Evolutionary conservation across 768 basidiomycete species (phyloP).

Genomic region (Cystobasidiopsis lactophilus): DNA sequence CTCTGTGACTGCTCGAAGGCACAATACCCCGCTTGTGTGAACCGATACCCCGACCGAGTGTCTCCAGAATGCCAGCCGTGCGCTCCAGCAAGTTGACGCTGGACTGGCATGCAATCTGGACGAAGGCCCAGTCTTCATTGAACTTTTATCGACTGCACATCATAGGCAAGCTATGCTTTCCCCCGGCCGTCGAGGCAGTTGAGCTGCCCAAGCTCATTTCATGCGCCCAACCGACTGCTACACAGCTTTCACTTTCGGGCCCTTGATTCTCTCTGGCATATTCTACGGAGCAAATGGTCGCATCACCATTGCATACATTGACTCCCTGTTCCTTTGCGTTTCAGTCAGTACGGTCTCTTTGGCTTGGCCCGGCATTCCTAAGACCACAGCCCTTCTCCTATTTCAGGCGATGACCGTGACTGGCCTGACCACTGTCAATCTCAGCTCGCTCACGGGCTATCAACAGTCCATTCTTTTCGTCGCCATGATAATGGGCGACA

Average conservation of each 20-base stretch:
- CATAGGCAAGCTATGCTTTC: no score
- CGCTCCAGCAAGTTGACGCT: no score
- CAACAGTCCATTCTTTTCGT: constrained; percentile 19
- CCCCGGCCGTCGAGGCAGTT: no score
- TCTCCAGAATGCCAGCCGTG: no score
- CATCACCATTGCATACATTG: not conserved
- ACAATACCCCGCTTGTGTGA: no score
- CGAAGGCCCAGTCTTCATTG: no score
- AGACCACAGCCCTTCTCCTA: not conserved
- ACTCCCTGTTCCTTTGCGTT: constrained; percentile 5
- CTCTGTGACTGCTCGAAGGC: no score
- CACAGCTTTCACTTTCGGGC: constrained; percentile 37
- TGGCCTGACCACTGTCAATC: constrained; percentile 21
- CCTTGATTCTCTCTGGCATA: constrained; percentile 54
- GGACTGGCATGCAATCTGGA: no score
- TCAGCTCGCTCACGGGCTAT: constrained; percentile 20
- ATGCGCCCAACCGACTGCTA: no score
- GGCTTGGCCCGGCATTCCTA: not conserved
- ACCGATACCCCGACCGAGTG: no score
- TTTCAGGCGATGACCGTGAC: constrained; percentile 5
- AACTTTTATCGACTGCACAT: no score
- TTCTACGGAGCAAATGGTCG: constrained; percentile 53
- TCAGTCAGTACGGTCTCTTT: not conserved
- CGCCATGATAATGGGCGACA: constrained; percentile 8
- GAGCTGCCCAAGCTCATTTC: no score